Evolutionary conservation across 768 basidiomycete genomes (phyloP), one percentile per base, ranked within the genome.

Genomic region (Mycena polygramma): DNA sequence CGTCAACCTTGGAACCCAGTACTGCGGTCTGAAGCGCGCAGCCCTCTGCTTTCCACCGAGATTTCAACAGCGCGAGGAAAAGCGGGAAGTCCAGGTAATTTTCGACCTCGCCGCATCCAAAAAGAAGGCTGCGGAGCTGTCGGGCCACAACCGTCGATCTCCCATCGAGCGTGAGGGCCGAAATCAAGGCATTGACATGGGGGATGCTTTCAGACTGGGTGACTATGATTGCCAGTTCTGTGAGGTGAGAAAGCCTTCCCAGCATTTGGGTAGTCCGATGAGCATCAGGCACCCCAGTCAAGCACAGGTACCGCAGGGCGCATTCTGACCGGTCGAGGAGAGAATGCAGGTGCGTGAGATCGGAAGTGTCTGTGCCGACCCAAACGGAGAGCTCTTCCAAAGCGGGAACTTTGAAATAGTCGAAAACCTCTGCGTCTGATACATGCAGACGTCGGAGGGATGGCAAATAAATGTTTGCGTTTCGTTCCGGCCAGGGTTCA

Each of bases 401-500:
- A 11, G 41, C 51, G 3, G 39, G 66, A 10, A 51, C 57, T 11
- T n/a, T 51, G 37, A 67, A 24, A 15, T 35, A 36, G 26, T 46
- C 19, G 15, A 67, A 45, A n/a, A 53, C 4, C 9, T 11, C 19
- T 19, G 15, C 0, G 14, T 51, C 3, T 4, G 57, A 52, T 19
- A 53, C 20, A 24, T 54, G 54, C 2, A 67, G 52, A 10, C 66
- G 57, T 14, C 8, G 39, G 20, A 67, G 66, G 15, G 13, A 13
- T 7, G 14, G 3, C 20, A 66, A 7, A 4, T 51, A 19, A 8
- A 67, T 54, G 30, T 7, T 39, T 7, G 7, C 39, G 13, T 39
- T 13, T 7, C 7, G 13, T 7, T 39, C 39, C 7, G 13, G 39
- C 39, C 39, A 39, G 13, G 39, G 13, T 39, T 39, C 7, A 13